phyloP scores from a whole-genome alignment of 768 basidiomycete species.

The Rubroboletus satanas region DNA sequence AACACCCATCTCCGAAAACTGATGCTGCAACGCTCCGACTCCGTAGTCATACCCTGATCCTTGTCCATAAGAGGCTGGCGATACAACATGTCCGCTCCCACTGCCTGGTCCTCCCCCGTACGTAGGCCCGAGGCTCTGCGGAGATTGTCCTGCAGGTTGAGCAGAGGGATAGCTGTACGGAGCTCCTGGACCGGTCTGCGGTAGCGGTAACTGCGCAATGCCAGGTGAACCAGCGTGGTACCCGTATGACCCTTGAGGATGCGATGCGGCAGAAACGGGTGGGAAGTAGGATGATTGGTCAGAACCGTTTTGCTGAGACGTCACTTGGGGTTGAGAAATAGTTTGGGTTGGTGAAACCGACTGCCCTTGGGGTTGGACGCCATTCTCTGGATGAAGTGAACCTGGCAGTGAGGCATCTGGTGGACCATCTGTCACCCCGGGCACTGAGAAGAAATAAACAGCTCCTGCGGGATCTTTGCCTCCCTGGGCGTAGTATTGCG shows the following conservation, averaged over 20 bases:
- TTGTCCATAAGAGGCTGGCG: conserved; percentile 16
- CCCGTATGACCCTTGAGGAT: conserved; percentile 20
- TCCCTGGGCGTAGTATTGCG: conserved; percentile 78
- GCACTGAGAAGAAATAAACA: conserved; percentile 78
- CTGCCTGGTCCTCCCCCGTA: conserved; percentile 23
- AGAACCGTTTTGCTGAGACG: conserved; percentile 11
- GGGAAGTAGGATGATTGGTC: conserved; percentile 15
- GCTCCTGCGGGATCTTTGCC: conserved; percentile 70
- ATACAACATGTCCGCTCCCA: conserved; percentile 16
- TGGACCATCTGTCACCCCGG: conserved; percentile 57
- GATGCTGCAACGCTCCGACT: conserved; percentile 25
- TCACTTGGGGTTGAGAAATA: conserved; percentile 14
- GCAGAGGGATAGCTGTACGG: conserved; percentile 18
- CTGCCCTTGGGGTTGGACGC: conserved; percentile 12
- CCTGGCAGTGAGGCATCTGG: conserved; percentile 11
- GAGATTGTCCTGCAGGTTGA: conserved; percentile 15
- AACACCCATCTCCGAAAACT: conserved; percentile 32
- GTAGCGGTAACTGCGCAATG: not conserved
- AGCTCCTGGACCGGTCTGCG: conserved; percentile 5
- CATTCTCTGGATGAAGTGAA: conserved; percentile 7
- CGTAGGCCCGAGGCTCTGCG: conserved; percentile 8
- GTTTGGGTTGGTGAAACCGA: conserved; percentile 16
- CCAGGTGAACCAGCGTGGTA: conserved; percentile 17
- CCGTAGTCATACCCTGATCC: conserved; percentile 22
- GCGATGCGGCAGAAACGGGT: conserved; percentile 1